phyloP scores from a whole-genome alignment of 106 monocot genomes.

The Apostasia ramifera region DNA sequence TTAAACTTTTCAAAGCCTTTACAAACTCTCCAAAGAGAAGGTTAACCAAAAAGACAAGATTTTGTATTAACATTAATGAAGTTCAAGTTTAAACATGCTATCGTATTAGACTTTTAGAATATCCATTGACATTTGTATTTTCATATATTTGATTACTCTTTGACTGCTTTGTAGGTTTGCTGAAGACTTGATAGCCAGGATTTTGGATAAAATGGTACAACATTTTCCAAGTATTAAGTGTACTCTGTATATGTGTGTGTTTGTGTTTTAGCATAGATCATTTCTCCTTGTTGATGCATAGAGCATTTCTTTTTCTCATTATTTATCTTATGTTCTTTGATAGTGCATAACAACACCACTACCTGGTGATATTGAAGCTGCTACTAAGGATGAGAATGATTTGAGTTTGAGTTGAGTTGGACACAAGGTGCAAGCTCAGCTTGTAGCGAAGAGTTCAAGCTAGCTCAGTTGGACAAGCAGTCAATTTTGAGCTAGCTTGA shows the following conservation, averaged over 20 bases:
- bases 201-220: background rate
- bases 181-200: background rate
- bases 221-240: background rate
- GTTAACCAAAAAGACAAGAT: background rate
- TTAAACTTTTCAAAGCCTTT: too few relatives aligned
- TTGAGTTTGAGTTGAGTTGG: background rate
- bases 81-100: too few relatives aligned
- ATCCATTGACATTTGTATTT: background rate
- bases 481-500: too few relatives aligned
- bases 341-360: too few relatives aligned
- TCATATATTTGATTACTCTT: background rate
- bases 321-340: too few relatives aligned
- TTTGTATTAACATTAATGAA: too few relatives aligned
- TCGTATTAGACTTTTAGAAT: background rate
- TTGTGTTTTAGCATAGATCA: background rate
- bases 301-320: background rate
- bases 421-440: background rate
- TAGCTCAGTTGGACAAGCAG: background rate
- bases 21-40: background rate
- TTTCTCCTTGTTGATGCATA: background rate
- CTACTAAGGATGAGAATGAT: too few relatives aligned
- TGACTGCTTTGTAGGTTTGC: conserved; percentile 3
- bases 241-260: too few relatives aligned
- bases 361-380: too few relatives aligned
- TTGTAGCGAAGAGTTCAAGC: background rate